A percentile compares a stretch with the other conserved stretches of the same genome.
Evolutionary conservation across 495 filamentous ascomycete species (phyloP).

Genomic region (Melanomma pulvis-pyrius): DNA sequence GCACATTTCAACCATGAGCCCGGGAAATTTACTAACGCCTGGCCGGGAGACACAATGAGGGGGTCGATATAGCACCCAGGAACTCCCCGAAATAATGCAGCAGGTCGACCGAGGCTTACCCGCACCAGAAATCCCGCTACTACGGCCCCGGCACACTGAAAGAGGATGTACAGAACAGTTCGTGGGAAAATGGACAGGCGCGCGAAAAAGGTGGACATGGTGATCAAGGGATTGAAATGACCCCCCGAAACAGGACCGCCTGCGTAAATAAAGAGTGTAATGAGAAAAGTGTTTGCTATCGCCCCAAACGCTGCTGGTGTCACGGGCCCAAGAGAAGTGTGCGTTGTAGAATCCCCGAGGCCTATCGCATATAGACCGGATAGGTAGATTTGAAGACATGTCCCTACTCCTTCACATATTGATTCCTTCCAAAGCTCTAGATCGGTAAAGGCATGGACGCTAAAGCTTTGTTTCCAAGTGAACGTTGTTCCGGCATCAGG

Average conservation of each 20-base stretch:
- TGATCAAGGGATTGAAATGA: slow-evolving; percentile 38
- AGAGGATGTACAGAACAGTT: slow-evolving; percentile 29
- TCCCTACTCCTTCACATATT: slow-evolving; percentile 37
- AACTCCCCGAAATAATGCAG: slow-evolving; percentile 4
- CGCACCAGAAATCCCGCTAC: slow-evolving; percentile 26
- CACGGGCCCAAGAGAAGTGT: slow-evolving; percentile 26
- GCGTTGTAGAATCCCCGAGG: slow-evolving; percentile 1
- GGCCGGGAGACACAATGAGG: slow-evolving; percentile 11
- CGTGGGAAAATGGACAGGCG: slow-evolving; percentile 27
- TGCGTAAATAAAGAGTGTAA: slow-evolving; percentile 32
- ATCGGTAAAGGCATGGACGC: slow-evolving; percentile 46
- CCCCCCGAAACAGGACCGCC: slow-evolving; percentile 30
- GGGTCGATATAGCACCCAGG: slow-evolving; percentile 36
- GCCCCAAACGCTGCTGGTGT: slow-evolving; percentile 22
- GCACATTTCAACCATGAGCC: neutral
- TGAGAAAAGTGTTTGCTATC: slow-evolving; percentile 20
- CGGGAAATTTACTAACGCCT: slow-evolving; percentile 22
- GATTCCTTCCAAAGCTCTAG: slow-evolving; percentile 54
- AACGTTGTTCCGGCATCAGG: slow-evolving; percentile 54
- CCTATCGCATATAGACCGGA: slow-evolving; percentile 27
- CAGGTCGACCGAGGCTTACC: slow-evolving; percentile 13
- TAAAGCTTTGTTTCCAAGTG: slow-evolving; percentile 47
- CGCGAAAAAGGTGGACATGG: slow-evolving; percentile 33
- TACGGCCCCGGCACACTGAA: slow-evolving; percentile 30
- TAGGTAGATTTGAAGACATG: slow-evolving; percentile 32